A percentile compares a stretch with the other conserved stretches of the same genome.
These are phyloP conservation scores for Gymnopus androsaceus DNA, from an alignment of 1,284 basidiomycete species.

Conservation along the genomic window DNA sequence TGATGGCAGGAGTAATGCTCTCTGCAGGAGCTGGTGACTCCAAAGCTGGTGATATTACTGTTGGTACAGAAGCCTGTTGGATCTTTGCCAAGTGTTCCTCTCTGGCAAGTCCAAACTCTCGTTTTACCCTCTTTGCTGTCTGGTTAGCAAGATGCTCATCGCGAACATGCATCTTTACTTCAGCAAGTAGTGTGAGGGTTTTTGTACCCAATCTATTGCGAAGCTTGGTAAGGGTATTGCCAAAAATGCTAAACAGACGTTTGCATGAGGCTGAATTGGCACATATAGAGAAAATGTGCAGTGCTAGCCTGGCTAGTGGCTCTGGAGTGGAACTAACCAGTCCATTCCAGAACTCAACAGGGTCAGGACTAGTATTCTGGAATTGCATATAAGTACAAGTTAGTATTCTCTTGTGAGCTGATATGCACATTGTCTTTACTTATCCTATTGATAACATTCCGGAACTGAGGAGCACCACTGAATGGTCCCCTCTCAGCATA, in stretches of 20 bases:
- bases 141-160: constrained; percentile 24
- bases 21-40: too few relatives aligned
- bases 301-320: constrained; percentile 27
- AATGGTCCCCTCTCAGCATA: background rate
- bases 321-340: background rate
- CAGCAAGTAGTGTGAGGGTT: constrained; percentile 25
- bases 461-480: too few relatives aligned
- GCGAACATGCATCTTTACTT: constrained; percentile 32
- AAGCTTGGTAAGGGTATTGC: constrained; percentile 31
- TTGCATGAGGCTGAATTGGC: constrained; percentile 40
- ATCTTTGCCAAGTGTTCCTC: too few relatives aligned
- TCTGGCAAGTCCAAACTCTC: background rate
- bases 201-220: constrained; percentile 26
- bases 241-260: constrained; percentile 36
- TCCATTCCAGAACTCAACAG: constrained; percentile 6
- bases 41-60: too few relatives aligned
- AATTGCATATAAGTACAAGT: background rate
- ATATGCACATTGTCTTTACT: background rate
- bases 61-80: too few relatives aligned
- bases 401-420: too few relatives aligned
- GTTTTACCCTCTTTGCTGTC: background rate
- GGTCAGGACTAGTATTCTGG: constrained; percentile 6
- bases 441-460: background rate
- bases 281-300: constrained; percentile 29
- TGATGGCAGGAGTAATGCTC: too few relatives aligned